Base-by-base conservation (phyloP, 164 flowering plant species). In the Brasenia schreberi region DNA sequence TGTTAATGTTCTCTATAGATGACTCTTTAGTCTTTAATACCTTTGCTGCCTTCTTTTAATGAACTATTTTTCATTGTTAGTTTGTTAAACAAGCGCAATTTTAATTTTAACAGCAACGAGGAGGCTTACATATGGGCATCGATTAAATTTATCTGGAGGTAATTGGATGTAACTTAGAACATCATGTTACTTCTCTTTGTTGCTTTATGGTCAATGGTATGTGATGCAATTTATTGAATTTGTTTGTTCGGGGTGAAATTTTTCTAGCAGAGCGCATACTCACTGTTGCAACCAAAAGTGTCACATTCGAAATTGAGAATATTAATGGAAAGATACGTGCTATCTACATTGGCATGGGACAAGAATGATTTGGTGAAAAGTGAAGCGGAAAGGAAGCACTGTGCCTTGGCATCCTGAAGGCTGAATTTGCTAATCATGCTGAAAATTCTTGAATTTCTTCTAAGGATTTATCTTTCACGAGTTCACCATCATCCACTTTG, bases 81-180 rank as follows among this genome's bases (percentile, higher is more conserved):
- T 61, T 11, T 61, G 12, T 18, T 61, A 18, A 56, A n/a, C 16
- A 16, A 33, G 9, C 59, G 16, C 42, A 45, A 39, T 23, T 7
- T 59, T 71, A 44, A 62, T 12, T 44, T 33, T 82, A 62, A 59
- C 85, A 86, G 88, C 77, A 59, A 76, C 85, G 49, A 56, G 76
- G 62, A 79, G 70, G 74, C 75, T 79, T 27, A 65, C 65, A 43
- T 67, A 18, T 16, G 69, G 74, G 14, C 45, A 56, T 43, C 74
- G 84, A 61, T 18, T 75, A 33, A 66, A 64, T 65, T 66, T 75
- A 59, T 56, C 82, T 61, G 83, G 65, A 70, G 88, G 91, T 86
- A 75, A 67, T 72, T 17, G 39, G 63, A 58, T 58, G 17, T 23
- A 18, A 18, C 63, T 62, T 33, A 11, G 45, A 5, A 42, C 42